Conservation (phyloP, 306 rosid species). For the Gastrolobium bilobum region DNA sequence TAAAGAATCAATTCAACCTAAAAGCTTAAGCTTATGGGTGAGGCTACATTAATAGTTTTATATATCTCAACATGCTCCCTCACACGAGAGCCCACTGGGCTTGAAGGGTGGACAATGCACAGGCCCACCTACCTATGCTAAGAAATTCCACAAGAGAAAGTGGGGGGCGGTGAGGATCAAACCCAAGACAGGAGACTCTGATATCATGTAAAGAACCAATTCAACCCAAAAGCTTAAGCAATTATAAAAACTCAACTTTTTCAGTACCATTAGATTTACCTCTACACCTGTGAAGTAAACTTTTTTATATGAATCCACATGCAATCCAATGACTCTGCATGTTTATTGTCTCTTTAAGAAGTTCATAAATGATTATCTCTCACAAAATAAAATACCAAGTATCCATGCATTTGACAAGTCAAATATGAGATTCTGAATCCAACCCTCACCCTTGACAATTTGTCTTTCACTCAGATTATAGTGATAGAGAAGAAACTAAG, state of each 20-base stretch:
- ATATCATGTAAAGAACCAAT: too few relatives aligned
- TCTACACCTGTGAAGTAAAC: not conserved
- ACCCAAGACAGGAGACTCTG: too few relatives aligned
- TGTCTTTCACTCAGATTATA: slow-evolving; percentile 8
- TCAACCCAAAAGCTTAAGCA: too few relatives aligned
- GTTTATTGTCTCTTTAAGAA: slow-evolving; percentile 7
- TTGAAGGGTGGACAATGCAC: too few relatives aligned
- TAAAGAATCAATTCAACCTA: too few relatives aligned
- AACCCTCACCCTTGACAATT: slow-evolving; percentile 19
- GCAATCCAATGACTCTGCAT: slow-evolving; percentile 28
- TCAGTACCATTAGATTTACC: slow-evolving; percentile 28
- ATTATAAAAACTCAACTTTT: not conserved
- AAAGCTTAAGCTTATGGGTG: too few relatives aligned
- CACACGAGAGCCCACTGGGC: too few relatives aligned
- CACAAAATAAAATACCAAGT: not conserved
- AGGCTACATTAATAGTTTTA: too few relatives aligned
- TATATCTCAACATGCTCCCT: too few relatives aligned
- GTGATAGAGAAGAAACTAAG: slow-evolving; percentile 27
- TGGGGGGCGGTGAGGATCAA: too few relatives aligned
- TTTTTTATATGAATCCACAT: not conserved
- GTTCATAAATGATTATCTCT: slow-evolving; percentile 2
- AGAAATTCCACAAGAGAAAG: too few relatives aligned
- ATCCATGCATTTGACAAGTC: slow-evolving; percentile 21
- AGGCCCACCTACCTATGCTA: too few relatives aligned
- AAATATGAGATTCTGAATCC: slow-evolving; percentile 33